These are phyloP conservation scores for Cyclocybe aegerita DNA, from an alignment of 768 basidiomycete species.

Conservation along the genomic window DNA sequence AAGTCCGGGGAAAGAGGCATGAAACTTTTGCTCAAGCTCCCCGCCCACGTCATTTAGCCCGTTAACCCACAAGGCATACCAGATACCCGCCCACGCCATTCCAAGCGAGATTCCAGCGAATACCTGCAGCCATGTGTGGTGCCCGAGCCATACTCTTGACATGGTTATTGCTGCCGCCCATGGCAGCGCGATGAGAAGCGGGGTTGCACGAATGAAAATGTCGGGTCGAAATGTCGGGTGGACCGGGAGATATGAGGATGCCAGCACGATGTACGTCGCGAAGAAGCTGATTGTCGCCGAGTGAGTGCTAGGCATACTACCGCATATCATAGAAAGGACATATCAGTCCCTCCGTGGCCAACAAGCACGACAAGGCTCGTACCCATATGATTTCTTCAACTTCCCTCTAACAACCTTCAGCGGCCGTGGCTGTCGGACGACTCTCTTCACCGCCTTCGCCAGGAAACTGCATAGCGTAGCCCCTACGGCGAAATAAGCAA, in stretches of 20 bases:
- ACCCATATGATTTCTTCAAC: conserved; percentile 70
- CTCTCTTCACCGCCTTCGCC: conserved; percentile 60
- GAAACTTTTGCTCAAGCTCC: conserved; percentile 19
- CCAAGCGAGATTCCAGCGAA: conserved; percentile 59
- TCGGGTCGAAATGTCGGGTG: conserved; percentile 52
- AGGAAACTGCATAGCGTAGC: conserved; percentile 54
- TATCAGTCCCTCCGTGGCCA: not conserved
- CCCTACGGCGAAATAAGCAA: conserved; percentile 58
- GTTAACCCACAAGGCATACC: conserved; percentile 59
- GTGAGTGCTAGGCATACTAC: conserved; percentile 84
- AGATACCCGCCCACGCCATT: conserved; percentile 45
- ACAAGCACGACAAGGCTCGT: not conserved
- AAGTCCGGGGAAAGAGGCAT: conserved; percentile 4
- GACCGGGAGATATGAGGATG: conserved; percentile 55
- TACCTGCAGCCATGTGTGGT: conserved; percentile 75
- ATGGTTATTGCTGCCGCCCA: conserved; percentile 54
- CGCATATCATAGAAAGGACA: not conserved
- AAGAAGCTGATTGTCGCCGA: conserved; percentile 68
- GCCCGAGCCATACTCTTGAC: conserved; percentile 74
- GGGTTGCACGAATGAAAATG: conserved; percentile 37
- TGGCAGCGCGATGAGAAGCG: conserved; percentile 48
- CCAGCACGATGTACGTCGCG: conserved; percentile 58
- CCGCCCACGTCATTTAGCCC: conserved; percentile 24
- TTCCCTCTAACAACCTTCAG: conserved; percentile 32
- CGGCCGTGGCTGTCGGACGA: conserved; percentile 66